Conservation (phyloP, 768 basidiomycete genomes). For the Amanita pallidorosea region DNA sequence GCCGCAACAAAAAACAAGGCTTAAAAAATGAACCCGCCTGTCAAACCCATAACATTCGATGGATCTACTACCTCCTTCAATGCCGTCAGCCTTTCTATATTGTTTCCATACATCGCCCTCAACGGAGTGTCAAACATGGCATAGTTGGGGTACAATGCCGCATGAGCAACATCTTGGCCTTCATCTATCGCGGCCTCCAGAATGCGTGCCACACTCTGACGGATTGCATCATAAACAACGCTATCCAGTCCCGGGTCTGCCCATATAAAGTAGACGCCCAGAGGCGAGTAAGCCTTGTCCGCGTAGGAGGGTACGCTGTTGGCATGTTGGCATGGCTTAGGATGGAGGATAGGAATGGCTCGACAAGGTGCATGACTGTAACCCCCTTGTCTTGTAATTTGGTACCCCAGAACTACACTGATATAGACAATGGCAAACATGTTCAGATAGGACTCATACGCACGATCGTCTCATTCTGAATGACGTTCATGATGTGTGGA, state of each 20-base stretch:
- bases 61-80: slow-evolving; percentile 16
- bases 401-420: background rate
- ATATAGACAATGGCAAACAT: too few relatives aligned
- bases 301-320: slow-evolving; percentile 33
- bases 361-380: slow-evolving; percentile 25
- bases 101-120: slow-evolving; percentile 29
- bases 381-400: background rate
- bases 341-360: slow-evolving; percentile 30
- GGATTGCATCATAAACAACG: slow-evolving; percentile 22
- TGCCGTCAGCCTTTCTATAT: slow-evolving; percentile 21
- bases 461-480: slow-evolving; percentile 26
- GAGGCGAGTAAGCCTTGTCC: slow-evolving; percentile 15
- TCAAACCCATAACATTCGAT: slow-evolving; percentile 21
- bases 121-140: slow-evolving; percentile 34
- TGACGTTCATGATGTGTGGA: slow-evolving; percentile 17
- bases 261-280: slow-evolving; percentile 18
- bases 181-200: slow-evolving; percentile 18
- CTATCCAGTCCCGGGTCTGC: slow-evolving; percentile 9
- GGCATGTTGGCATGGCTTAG: slow-evolving; percentile 23
- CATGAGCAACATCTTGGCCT: slow-evolving; percentile 25
- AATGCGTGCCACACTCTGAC: slow-evolving; percentile 23
- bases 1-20: too few relatives aligned
- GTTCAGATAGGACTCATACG: background rate
- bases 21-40: background rate
- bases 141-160: slow-evolving; percentile 25